These are phyloP conservation scores for Umbelopsis sp. DNA, from an alignment of 371 early-diverging fungal species.

Conservation along the genomic window DNA sequence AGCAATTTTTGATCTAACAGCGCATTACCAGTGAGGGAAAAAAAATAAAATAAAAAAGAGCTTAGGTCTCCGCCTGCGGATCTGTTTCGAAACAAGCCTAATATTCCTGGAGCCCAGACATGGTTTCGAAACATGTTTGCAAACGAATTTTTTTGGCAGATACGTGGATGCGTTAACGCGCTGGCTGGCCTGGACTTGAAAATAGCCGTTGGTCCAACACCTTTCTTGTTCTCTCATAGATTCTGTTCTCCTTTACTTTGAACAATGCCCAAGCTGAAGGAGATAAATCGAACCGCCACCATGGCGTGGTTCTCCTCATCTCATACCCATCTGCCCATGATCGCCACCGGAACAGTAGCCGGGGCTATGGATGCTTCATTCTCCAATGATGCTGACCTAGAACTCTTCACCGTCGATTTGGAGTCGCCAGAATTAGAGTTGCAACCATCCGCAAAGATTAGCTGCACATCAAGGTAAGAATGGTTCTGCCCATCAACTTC, in stretches of 20 bases:
- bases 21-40: too few species aligned
- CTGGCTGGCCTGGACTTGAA: too few species aligned
- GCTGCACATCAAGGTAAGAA: conserved; percentile 67
- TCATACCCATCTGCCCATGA: conserved; percentile 67
- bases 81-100: too few species aligned
- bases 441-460: conserved; percentile 64
- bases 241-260: conserved; percentile 1
- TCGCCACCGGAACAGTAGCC: conserved; percentile 95
- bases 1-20: neutral
- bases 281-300: conserved; percentile 79
- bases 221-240: neutral
- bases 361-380: conserved; percentile 97
- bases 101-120: too few species aligned
- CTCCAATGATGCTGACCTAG: conserved; percentile 88
- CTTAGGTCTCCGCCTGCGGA: too few species aligned
- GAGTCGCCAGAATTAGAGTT: conserved; percentile 5
- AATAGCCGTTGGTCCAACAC: too few species aligned
- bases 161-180: conserved; percentile 3
- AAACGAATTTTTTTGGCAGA: too few species aligned
- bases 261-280: conserved; percentile 55
- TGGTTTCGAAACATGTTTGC: too few species aligned
- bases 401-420: conserved; percentile 80
- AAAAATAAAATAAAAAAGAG: too few species aligned
- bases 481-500: neutral
- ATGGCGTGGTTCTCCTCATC: conserved; percentile 78